Conservation (phyloP, 179 eudicot genomes). For the Spinacia oleracea region DNA sequence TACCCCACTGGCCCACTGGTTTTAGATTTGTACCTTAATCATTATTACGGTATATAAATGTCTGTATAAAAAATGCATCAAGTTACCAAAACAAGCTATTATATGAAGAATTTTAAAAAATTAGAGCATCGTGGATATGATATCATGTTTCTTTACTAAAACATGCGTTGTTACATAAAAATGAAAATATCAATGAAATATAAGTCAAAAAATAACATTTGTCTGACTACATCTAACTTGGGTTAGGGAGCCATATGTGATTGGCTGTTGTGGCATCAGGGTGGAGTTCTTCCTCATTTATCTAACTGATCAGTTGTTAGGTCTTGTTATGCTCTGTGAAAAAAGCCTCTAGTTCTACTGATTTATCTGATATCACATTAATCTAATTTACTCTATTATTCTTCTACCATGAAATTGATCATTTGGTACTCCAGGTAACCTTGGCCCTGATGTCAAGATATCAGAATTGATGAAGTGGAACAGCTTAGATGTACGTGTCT, state of each 20-base stretch:
- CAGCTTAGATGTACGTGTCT: slow-evolving; percentile 69
- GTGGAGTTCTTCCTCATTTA: not conserved
- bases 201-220: not conserved
- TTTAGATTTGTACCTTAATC: not conserved
- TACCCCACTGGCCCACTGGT: not conserved
- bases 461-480: slow-evolving; percentile 66
- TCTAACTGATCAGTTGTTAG: not conserved
- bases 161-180: not conserved
- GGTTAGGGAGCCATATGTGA: not conserved
- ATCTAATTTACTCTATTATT: not conserved
- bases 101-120: not conserved
- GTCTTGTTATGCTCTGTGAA: not conserved
- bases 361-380: slow-evolving; percentile 3
- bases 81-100: not conserved
- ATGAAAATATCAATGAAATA: not conserved
- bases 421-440: slow-evolving; percentile 33
- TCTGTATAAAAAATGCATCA: not conserved
- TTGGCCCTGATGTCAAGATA: slow-evolving; percentile 54
- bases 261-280: not conserved
- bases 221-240: not conserved
- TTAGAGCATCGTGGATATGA: not conserved
- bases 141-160: not conserved
- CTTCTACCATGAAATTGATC: not conserved
- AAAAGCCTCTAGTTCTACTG: slow-evolving; percentile 7
- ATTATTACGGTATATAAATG: not conserved